phyloP scores from a whole-genome alignment of 1,284 basidiomycete genomes.

The Dichomitus squalens region DNA sequence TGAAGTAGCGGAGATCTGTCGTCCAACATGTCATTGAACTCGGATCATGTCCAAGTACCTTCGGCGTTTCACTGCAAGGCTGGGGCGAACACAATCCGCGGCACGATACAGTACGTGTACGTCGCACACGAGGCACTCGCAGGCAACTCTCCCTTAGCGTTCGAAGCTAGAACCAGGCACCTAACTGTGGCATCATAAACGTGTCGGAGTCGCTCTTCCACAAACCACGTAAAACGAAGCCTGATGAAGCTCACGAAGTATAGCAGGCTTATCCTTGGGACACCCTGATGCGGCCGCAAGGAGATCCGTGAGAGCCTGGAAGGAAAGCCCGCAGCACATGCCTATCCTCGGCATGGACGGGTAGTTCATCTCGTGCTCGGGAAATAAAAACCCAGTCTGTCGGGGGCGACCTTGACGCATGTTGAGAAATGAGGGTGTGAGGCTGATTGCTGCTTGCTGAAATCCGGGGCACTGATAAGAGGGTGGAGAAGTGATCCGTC shows the following conservation, averaged over 20 bases:
- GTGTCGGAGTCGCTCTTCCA: slow-evolving; percentile 2
- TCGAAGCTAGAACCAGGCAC: background rate
- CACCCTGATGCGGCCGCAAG: background rate
- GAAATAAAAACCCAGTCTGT: background rate
- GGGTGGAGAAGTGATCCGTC: background rate
- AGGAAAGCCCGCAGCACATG: background rate
- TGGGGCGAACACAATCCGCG: too few species aligned
- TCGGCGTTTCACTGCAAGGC: too few species aligned
- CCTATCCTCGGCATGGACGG: background rate
- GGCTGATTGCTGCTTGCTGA: background rate
- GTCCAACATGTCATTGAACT: too few species aligned
- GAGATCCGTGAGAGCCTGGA: background rate
- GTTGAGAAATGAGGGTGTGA: background rate
- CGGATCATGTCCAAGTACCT: too few species aligned
- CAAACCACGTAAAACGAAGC: slow-evolving; percentile 4
- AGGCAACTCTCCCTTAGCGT: background rate
- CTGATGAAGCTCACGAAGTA: background rate
- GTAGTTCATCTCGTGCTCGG: background rate
- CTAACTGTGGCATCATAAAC: slow-evolving; percentile 6
- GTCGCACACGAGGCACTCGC: too few species aligned
- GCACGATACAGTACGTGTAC: too few species aligned
- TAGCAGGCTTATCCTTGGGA: background rate
- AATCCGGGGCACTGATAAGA: background rate
- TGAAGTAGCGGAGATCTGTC: too few species aligned
- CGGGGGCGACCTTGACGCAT: background rate